These are phyloP conservation scores for Corymbia maculata DNA, from an alignment of 345 rosid species.

Conservation along the genomic window DNA sequence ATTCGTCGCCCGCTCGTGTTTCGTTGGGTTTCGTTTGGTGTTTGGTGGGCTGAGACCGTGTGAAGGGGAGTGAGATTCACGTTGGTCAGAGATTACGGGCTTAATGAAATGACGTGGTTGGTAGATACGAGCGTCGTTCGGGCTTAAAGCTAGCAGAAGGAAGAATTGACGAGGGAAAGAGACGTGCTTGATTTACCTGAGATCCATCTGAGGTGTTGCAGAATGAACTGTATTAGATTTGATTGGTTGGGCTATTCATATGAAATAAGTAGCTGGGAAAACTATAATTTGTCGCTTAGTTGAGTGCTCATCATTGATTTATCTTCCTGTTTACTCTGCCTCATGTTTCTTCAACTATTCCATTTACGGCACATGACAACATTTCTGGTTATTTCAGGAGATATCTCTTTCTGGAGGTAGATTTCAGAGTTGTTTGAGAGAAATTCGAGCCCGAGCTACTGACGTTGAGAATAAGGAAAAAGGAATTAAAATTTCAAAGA, in stretches of 20 bases:
- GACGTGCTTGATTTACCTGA: not conserved
- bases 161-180: not conserved
- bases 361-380: not conserved
- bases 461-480: constrained; percentile 79
- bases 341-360: not conserved
- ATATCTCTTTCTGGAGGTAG: constrained; percentile 88
- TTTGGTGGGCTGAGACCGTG: not conserved
- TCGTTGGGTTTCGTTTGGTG: not conserved
- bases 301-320: not conserved
- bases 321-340: not conserved
- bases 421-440: constrained; percentile 81
- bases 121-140: not conserved
- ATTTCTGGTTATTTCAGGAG: constrained; percentile 53
- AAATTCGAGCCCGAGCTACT: constrained; percentile 66
- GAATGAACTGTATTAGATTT: not conserved
- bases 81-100: not conserved
- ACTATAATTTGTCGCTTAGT: not conserved
- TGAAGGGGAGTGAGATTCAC: not conserved
- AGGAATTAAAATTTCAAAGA: constrained; percentile 64
- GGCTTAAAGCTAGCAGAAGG: not conserved
- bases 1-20: not conserved
- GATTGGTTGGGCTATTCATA: not conserved
- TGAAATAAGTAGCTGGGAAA: not conserved
- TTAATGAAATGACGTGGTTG: not conserved
- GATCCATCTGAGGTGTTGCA: not conserved